Conservation (phyloP, 164 flowering plant genomes). For the Saururus chinensis region DNA sequence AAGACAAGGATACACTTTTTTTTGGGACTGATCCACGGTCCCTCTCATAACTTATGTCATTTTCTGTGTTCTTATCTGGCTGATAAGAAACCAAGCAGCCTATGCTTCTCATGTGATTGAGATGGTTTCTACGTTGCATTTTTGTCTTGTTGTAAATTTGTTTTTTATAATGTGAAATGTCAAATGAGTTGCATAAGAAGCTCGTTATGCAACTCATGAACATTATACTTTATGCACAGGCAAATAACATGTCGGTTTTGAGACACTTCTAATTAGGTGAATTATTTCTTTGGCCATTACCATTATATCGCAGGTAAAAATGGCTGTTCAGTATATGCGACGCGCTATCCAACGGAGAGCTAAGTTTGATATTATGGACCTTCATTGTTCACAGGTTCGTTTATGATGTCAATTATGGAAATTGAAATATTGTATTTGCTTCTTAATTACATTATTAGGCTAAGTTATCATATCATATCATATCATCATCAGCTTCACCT, state of each 20-base stretch:
- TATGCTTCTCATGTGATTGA: background rate
- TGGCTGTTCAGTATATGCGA: conserved; percentile 91
- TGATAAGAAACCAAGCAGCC: too few relatives aligned
- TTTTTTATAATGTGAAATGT: background rate
- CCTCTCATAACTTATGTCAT: too few relatives aligned
- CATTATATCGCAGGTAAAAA: conserved; percentile 48
- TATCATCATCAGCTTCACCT: background rate
- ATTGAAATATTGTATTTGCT: background rate
- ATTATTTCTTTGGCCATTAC: background rate
- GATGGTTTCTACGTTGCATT: background rate
- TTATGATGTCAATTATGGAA: background rate
- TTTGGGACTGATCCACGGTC: too few relatives aligned
- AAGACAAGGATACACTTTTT: too few relatives aligned
- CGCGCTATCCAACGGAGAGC: conserved; percentile 81
- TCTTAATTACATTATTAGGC: background rate
- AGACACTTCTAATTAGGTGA: background rate
- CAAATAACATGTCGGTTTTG: background rate
- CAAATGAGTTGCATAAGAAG: background rate
- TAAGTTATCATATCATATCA: background rate
- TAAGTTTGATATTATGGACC: conserved; percentile 82
- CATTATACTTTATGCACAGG: too few relatives aligned
- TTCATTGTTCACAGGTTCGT: conserved; percentile 67
- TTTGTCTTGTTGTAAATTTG: background rate
- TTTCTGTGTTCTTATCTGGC: too few relatives aligned
- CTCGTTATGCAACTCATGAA: too few relatives aligned